Percentiles rank a stretch among this genome's conserved stretches.
Evolutionary conservation across 495 filamentous ascomycete genomes (phyloP).

Genomic region (Tuber indicum): DNA sequence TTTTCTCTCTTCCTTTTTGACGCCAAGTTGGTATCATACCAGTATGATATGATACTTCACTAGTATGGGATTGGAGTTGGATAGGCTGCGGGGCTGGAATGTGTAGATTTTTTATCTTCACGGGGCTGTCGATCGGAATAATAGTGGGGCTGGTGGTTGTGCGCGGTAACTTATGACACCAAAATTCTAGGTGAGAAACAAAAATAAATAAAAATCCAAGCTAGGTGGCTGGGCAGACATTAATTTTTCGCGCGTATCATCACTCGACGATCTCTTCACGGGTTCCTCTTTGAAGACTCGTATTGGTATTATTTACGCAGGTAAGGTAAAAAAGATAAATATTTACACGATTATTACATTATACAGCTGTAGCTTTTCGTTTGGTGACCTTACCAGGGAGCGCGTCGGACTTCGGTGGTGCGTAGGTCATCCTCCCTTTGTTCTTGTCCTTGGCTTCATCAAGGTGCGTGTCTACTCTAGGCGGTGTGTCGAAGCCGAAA

Average conservation of each 20-base stretch:
- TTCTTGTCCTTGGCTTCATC: constrained; percentile 22
- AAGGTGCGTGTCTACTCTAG: constrained; percentile 28
- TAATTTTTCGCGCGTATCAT: background rate
- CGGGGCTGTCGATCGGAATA: background rate
- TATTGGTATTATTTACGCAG: background rate
- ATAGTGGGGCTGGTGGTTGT: background rate
- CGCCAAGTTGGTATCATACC: no score
- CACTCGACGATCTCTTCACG: background rate
- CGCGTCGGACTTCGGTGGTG: constrained; percentile 22
- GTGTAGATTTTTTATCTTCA: background rate
- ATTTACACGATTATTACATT: background rate
- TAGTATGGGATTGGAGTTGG: no score
- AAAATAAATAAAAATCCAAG: background rate
- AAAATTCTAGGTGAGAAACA: background rate
- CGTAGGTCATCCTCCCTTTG: constrained; percentile 36
- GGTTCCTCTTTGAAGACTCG: background rate
- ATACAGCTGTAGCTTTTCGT: background rate
- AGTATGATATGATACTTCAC: no score
- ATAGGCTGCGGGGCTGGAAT: background rate
- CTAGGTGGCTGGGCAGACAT: background rate
- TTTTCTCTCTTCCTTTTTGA: no score
- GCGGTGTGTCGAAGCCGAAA: constrained; percentile 38
- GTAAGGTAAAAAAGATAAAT: background rate
- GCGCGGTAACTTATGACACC: background rate
- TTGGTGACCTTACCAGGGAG: background rate